Evolutionary conservation across 2,329 filamentous ascomycete genomes (phyloP).

Genomic region (Botryotinia globosa): DNA sequence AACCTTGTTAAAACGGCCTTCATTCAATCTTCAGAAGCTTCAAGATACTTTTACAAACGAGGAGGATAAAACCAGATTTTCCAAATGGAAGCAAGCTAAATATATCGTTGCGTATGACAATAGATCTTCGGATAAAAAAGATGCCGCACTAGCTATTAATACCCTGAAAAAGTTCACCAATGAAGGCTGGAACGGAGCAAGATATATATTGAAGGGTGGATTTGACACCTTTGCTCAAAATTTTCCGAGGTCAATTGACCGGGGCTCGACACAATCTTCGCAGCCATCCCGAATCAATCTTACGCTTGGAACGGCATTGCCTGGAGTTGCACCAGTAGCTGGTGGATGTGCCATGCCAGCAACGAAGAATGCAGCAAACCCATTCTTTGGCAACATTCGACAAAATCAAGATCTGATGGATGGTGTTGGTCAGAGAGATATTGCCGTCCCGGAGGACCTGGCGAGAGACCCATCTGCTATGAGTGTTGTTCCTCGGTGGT

Average conservation of each 20-base stretch:
- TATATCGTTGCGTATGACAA: constrained; percentile 87
- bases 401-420: constrained; percentile 95
- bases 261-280: constrained; percentile 41
- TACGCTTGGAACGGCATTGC: constrained; percentile 47
- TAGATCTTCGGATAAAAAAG: constrained; percentile 71
- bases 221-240: constrained; percentile 69
- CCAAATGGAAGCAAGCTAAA: constrained; percentile 69
- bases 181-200: constrained; percentile 74
- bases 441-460: constrained; percentile 57
- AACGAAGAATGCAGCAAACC: constrained; percentile 67
- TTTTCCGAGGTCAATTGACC: constrained; percentile 64
- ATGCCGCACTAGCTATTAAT: constrained; percentile 76
- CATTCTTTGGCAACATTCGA: constrained; percentile 93
- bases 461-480: constrained; percentile 42
- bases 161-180: constrained; percentile 89
- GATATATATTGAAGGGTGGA: constrained; percentile 76
- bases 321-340: constrained; percentile 70
- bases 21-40: constrained; percentile 85
- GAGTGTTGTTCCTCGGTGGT: constrained; percentile 67
- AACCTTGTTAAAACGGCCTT: constrained; percentile 84
- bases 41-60: constrained; percentile 79
- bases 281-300: constrained; percentile 46
- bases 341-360: constrained; percentile 82
- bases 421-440: constrained; percentile 78
- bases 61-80: constrained; percentile 68